Conservation (phyloP, 495 filamentous ascomycete species). For the Trypethelium eluteriae region DNA sequence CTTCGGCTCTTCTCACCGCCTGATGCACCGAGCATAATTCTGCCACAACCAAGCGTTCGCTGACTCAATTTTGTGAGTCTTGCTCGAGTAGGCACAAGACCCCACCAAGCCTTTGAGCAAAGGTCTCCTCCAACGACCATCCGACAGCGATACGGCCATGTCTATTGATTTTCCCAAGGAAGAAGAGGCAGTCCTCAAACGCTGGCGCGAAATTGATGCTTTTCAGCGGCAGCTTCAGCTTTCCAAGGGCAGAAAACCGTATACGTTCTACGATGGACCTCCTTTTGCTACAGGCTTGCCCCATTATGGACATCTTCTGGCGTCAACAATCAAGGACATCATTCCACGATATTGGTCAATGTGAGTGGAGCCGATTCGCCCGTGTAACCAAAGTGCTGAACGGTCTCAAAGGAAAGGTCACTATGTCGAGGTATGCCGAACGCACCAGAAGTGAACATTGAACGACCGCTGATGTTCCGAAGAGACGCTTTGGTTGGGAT, state of each 20-base stretch:
- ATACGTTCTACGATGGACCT: conserved; percentile 70
- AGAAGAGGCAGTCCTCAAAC: conserved; percentile 70
- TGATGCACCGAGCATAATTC: neutral
- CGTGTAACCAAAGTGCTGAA: neutral
- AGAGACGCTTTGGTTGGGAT: conserved; percentile 69
- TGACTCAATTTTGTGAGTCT: neutral
- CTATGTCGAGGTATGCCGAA: conserved; percentile 52
- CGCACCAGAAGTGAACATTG: neutral
- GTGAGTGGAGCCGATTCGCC: conserved; percentile 43
- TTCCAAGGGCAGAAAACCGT: conserved; percentile 62
- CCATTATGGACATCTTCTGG: conserved; percentile 92
- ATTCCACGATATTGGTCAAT: conserved; percentile 97
- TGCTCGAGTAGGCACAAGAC: neutral
- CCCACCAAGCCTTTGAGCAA: neutral
- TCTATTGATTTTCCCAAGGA: conserved; percentile 88
- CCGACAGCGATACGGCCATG: conserved; percentile 42
- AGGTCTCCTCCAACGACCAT: neutral
- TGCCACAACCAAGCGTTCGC: neutral
- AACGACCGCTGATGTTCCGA: neutral
- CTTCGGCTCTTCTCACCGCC: neutral
- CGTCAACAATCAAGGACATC: conserved; percentile 96
- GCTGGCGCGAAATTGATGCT: conserved; percentile 86
- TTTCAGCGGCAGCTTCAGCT: conserved; percentile 72
- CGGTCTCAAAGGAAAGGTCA: conserved; percentile 43
- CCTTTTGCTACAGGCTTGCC: conserved; percentile 68